Evolutionary conservation across 2,329 filamentous ascomycete species (phyloP).

Genomic region (Penicillium concentricum): DNA sequence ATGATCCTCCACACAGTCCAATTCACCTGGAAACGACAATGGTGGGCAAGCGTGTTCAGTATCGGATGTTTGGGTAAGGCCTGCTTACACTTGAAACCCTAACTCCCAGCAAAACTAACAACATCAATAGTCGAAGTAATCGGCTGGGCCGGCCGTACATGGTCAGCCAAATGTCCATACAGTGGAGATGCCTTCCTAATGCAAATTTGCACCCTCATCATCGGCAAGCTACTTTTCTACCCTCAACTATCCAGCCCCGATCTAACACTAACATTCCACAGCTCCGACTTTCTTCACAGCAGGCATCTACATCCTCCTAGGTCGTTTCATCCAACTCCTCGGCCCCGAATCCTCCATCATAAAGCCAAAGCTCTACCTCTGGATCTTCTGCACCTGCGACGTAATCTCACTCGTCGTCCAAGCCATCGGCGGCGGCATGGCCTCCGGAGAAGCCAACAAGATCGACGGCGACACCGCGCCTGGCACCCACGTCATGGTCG

Average conservation of each 20-base stretch:
- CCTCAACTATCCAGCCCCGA: not conserved
- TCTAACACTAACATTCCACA: conserved; percentile 15
- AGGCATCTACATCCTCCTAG: conserved; percentile 52
- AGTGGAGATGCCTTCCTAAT: conserved; percentile 51
- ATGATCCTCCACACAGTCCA: conserved; percentile 38
- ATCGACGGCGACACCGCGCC: conserved; percentile 48
- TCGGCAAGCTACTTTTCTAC: conserved; percentile 13
- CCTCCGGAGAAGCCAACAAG: conserved; percentile 44
- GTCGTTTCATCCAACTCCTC: conserved; percentile 47
- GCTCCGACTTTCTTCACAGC: conserved; percentile 54
- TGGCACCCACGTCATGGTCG: conserved; percentile 52
- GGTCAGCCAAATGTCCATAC: conserved; percentile 52
- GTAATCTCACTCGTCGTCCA: conserved; percentile 56
- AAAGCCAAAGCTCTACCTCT: conserved; percentile 46
- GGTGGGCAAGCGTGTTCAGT: conserved; percentile 41
- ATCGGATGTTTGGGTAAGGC: conserved; percentile 39
- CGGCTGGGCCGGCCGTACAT: conserved; percentile 51
- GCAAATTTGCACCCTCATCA: conserved; percentile 48
- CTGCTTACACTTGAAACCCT: not conserved
- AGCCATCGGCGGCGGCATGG: conserved; percentile 56
- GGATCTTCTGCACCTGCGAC: conserved; percentile 55
- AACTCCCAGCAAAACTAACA: not conserved
- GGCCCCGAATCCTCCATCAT: conserved; percentile 47
- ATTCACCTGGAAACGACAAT: conserved; percentile 37
- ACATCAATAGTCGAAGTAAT: conserved; percentile 40